Base-by-base conservation (phyloP, 139 green algal species). In the Tetradesmus lagerheimii region DNA sequence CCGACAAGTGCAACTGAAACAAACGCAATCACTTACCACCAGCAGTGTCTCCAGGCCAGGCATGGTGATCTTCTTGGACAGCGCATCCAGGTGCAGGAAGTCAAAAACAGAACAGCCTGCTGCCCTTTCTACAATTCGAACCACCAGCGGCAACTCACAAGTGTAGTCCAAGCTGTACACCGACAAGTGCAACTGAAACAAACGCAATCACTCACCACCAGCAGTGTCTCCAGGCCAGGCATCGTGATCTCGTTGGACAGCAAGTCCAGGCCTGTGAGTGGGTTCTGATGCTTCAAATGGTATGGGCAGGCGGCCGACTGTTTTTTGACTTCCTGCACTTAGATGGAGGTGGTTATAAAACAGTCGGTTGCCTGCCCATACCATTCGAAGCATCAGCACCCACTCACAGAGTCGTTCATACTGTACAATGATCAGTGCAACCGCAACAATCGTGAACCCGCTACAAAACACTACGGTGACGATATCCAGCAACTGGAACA, bases 271-370 rank as follows among this genome's bases (percentile, higher is more conserved):
- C n/a, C 4, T 14, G 88, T 18, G 83, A 85, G 11, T 41, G 91
- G 34, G 89, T 92, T n/a, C n/a, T n/a, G n/a, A n/a, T n/a, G n/a
- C n/a, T n/a, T n/a, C n/a, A n/a, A n/a, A n/a, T n/a, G n/a, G n/a
- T 14, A 88, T n/a, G 80, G 0, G 66, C 81, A 0, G 86, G 92
- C 83, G 91, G 81, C 89, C 91, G 91, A 57, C 53, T 97, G 29
- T 86, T n/a, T 43, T 96, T 97, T 67, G 95, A 97, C 91, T 97
- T 96, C 87, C 91, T 97, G 87, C 80, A 90, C n/a, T n/a, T n/a
- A n/a, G n/a, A n/a, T 90, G 80, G 85, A 97, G 91, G 87, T 96
- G 96, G 91, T 97, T 95, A 67, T 97, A 96, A 43, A n/a, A 86
- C 29, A 97, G 53, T 57, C 91, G 91, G 89, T 78, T 92, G 83